Conservation (phyloP, 2,329 filamentous ascomycete genomes). For the Hortaea sp. region DNA sequence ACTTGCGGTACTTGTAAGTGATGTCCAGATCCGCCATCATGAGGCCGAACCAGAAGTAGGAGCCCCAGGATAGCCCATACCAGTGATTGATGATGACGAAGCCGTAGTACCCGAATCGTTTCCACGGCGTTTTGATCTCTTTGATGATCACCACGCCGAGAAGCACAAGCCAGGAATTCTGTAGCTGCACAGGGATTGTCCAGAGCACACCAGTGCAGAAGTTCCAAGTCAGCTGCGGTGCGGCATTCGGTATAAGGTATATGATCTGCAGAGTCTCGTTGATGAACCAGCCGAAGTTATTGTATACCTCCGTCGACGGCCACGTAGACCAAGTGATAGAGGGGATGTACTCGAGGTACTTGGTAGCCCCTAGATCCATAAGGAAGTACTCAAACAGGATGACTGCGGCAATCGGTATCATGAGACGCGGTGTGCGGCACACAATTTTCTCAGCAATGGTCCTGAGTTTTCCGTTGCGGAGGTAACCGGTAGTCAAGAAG, state of each 20-base stretch:
- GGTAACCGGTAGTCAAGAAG: slow-evolving; percentile 33
- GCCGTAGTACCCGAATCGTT: slow-evolving; percentile 35
- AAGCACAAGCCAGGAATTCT: slow-evolving; percentile 36
- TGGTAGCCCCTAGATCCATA: slow-evolving; percentile 34
- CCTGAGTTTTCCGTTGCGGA: slow-evolving; percentile 33
- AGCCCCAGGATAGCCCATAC: slow-evolving; percentile 38
- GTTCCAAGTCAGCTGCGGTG: slow-evolving; percentile 37
- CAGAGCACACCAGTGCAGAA: slow-evolving; percentile 41
- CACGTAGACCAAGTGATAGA: slow-evolving; percentile 40
- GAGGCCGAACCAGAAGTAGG: slow-evolving; percentile 37
- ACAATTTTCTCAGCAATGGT: slow-evolving; percentile 36
- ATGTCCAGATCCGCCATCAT: slow-evolving; percentile 37
- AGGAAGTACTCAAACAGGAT: slow-evolving; percentile 39
- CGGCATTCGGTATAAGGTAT: slow-evolving; percentile 39
- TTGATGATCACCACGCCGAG: slow-evolving; percentile 33
- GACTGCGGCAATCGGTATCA: slow-evolving; percentile 35
- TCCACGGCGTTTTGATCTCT: slow-evolving; percentile 37
- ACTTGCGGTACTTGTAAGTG: slow-evolving; percentile 35
- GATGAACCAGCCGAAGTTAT: slow-evolving; percentile 34
- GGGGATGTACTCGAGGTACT: slow-evolving; percentile 35
- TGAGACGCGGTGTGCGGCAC: slow-evolving; percentile 33
- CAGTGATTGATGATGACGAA: slow-evolving; percentile 37
- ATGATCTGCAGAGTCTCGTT: slow-evolving; percentile 35
- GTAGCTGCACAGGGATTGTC: slow-evolving; percentile 40
- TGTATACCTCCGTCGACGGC: slow-evolving; percentile 32